Percentiles rank a stretch among this genome's conserved stretches.
phyloP scores from a whole-genome alignment of 345 rosid species.

The Garcia nutans region DNA sequence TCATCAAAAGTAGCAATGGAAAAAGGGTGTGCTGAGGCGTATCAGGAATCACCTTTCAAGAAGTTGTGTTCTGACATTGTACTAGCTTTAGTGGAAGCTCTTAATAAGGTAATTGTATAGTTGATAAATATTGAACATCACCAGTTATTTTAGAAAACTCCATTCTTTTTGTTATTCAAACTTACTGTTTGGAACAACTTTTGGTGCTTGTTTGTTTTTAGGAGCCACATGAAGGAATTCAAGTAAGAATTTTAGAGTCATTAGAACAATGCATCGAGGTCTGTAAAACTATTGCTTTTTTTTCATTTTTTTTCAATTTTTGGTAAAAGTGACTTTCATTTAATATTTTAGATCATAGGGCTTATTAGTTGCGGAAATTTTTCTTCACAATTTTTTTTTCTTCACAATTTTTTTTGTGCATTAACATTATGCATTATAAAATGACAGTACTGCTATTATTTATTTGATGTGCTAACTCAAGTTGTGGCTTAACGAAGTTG shows the following conservation, averaged over 20 bases:
- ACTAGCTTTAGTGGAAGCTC: constrained; percentile 21
- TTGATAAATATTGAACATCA: not conserved
- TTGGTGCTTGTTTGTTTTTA: not conserved
- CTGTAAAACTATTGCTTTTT: not conserved
- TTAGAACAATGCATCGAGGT: constrained; percentile 18
- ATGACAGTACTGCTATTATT: not conserved
- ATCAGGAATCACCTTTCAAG: not conserved
- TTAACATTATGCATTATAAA: not conserved
- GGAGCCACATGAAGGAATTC: not conserved
- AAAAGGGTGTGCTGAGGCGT: not conserved
- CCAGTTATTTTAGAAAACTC: not conserved
- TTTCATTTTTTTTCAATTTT: too few relatives aligned
- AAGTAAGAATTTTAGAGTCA: constrained; percentile 9
- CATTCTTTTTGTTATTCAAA: too few relatives aligned
- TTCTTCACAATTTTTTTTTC: too few relatives aligned
- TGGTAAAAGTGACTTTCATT: too few relatives aligned
- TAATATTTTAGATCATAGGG: not conserved
- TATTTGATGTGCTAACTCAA: not conserved
- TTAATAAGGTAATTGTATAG: constrained; percentile 7
- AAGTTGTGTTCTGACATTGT: not conserved
- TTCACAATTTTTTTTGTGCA: too few relatives aligned
- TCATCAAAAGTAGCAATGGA: constrained; percentile 13
- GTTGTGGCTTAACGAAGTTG: not conserved
- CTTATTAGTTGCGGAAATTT: not conserved
- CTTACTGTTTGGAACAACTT: not conserved